These are phyloP conservation scores for Calocera cornea DNA, from an alignment of 768 basidiomycete species.

Conservation along the genomic window DNA sequence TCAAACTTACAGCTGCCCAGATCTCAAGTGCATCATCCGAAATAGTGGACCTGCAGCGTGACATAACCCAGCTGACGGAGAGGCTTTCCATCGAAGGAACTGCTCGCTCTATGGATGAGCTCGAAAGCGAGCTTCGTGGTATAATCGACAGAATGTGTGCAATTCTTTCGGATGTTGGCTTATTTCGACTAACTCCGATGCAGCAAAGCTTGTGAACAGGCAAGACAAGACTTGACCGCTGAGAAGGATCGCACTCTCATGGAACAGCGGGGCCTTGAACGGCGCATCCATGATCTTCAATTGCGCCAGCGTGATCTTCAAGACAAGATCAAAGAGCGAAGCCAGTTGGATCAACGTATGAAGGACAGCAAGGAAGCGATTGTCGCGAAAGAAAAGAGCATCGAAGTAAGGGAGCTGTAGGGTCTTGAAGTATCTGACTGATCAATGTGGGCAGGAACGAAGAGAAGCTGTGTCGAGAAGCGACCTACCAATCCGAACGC, in stretches of 20 bases:
- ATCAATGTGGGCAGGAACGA: constrained; percentile 37
- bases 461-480: constrained; percentile 48
- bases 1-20: constrained; percentile 26
- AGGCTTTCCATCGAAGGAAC: constrained; percentile 61
- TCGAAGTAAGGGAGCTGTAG: constrained; percentile 34
- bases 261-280: constrained; percentile 41
- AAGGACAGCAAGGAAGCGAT: constrained; percentile 48
- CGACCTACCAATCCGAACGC: constrained; percentile 47
- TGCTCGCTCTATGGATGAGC: constrained; percentile 69
- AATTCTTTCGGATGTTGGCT: background rate
- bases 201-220: constrained; percentile 55
- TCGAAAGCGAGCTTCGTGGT: constrained; percentile 60
- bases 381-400: constrained; percentile 27
- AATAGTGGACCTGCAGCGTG: constrained; percentile 36
- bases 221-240: constrained; percentile 39
- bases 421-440: background rate
- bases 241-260: constrained; percentile 52
- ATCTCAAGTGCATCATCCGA: constrained; percentile 23
- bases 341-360: constrained; percentile 41
- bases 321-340: constrained; percentile 34
- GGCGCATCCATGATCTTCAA: constrained; percentile 48
- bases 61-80: constrained; percentile 49
- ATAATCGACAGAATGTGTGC: constrained; percentile 54
- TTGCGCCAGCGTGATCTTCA: constrained; percentile 32
- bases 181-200: background rate